phyloP scores from a whole-genome alignment of 2,329 filamentous ascomycete genomes.

The Onygenales sp. region DNA sequence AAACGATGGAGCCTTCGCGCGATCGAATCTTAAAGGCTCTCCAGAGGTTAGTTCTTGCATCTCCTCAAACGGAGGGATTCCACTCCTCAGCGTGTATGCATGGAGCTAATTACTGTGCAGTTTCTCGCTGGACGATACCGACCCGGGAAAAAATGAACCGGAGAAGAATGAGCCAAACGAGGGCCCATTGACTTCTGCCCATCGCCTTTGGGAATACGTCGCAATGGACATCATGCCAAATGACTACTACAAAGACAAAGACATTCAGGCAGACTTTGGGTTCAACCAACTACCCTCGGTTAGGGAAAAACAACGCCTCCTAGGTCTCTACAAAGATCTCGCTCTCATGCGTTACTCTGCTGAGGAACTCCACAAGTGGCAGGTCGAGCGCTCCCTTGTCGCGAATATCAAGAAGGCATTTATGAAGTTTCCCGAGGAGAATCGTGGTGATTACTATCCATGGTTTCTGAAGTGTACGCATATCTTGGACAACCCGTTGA shows the following conservation, averaged over 20 bases:
- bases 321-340: slow-evolving; percentile 18
- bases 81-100: too few species aligned
- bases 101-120: background rate
- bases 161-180: background rate
- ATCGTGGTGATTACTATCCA: slow-evolving; percentile 18
- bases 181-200: slow-evolving; percentile 16
- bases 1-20: too few species aligned
- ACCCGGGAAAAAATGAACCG: background rate
- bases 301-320: slow-evolving; percentile 11
- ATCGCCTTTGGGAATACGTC: slow-evolving; percentile 17
- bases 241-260: background rate
- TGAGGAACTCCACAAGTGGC: slow-evolving; percentile 17
- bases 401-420: slow-evolving; percentile 17
- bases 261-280: slow-evolving; percentile 20
- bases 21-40: too few species aligned
- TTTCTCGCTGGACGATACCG: background rate
- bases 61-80: too few species aligned
- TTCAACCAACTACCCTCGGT: slow-evolving; percentile 15
- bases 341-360: slow-evolving; percentile 11
- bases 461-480: slow-evolving; percentile 17
- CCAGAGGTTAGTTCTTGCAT: too few species aligned
- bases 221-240: slow-evolving; percentile 14
- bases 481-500: slow-evolving; percentile 11
- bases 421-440: slow-evolving; percentile 12
- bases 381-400: slow-evolving; percentile 10